These are phyloP conservation scores for Backusella mclennaniae DNA, from an alignment of 192 early-diverging fungal genomes.

Conservation along the genomic window DNA sequence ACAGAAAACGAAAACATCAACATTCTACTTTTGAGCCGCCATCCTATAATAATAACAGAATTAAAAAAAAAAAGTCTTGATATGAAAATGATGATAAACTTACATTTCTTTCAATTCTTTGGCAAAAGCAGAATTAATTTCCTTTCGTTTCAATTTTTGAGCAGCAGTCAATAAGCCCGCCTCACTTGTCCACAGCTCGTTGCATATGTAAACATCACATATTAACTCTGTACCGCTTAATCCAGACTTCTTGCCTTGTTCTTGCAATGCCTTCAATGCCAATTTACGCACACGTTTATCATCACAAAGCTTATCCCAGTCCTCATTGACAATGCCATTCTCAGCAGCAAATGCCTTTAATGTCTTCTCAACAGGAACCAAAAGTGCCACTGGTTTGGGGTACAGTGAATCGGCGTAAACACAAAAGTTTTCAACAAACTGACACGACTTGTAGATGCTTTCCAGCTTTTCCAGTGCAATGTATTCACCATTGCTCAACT, in stretches of 20 bases:
- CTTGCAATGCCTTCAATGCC: constrained; percentile 41
- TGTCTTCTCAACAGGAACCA: constrained; percentile 64
- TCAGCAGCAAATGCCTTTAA: constrained; percentile 46
- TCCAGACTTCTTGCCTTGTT: constrained; percentile 59
- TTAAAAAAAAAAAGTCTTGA: background rate
- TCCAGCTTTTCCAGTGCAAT: constrained; percentile 95
- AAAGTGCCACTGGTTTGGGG: constrained; percentile 71
- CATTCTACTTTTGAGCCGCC: constrained; percentile 63
- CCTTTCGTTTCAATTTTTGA: constrained; percentile 85
- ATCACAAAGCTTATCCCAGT: constrained; percentile 54
- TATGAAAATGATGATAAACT: background rate
- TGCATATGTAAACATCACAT: constrained; percentile 61
- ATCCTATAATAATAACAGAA: constrained; percentile 51
- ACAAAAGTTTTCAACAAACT: constrained; percentile 74
- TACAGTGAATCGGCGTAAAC: constrained; percentile 73
- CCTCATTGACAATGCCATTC: constrained; percentile 36
- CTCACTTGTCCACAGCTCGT: constrained; percentile 90
- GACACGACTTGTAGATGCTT: constrained; percentile 76
- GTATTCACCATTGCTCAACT: constrained; percentile 88
- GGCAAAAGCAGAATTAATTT: constrained; percentile 66
- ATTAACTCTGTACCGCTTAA: constrained; percentile 78
- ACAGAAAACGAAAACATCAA: background rate
- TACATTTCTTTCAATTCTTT: constrained; percentile 55
- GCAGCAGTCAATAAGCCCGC: constrained; percentile 83
- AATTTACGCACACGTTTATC: constrained; percentile 51